A percentile compares a stretch with the other conserved stretches of the same genome.
These are phyloP conservation scores for Epithemia pelagica DNA, from an alignment of 108 stramenopile species.

Conservation along the genomic window DNA sequence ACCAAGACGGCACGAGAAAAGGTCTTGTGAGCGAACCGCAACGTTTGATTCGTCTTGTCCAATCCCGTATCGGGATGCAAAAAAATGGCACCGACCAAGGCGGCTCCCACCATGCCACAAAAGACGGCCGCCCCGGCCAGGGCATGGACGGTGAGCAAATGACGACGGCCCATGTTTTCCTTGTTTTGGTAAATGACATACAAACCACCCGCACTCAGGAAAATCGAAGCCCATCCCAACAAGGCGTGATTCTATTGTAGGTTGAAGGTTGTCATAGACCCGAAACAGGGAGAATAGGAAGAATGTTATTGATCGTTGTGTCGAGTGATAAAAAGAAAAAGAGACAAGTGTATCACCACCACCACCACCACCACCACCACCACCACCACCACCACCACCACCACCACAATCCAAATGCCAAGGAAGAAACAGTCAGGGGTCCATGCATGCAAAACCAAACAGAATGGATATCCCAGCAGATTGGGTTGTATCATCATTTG, in stretches of 20 bases:
- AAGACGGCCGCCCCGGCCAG: constrained; percentile 43
- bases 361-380: no score
- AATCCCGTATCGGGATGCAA: constrained; percentile 82
- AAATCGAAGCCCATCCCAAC: constrained; percentile 42
- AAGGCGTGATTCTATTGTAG: constrained; percentile 46
- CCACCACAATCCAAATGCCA: no score
- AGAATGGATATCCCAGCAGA: no score
- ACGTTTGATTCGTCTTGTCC: constrained; percentile 63
- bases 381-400: no score
- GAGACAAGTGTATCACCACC: no score
- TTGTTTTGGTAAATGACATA: constrained; percentile 76
- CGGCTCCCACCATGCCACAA: constrained; percentile 28
- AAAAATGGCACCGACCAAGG: constrained; percentile 57
- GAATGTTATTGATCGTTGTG: no score
- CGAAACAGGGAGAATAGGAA: no score
- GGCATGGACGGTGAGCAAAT: constrained; percentile 55
- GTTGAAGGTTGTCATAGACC: no score
- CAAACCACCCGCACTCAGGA: constrained; percentile 41
- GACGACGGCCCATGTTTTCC: constrained; percentile 45
- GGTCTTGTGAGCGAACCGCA: constrained; percentile 59
- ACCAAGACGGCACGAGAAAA: constrained; percentile 36
- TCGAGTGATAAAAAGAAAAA: no score
- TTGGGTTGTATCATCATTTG: no score
- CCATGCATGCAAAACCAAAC: no score
- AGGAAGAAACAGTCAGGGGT: no score